Percentiles rank a stretch among this genome's conserved stretches.
These are phyloP conservation scores for Penicillium cosmopolitanum DNA, from an alignment of 495 filamentous ascomycete genomes.

Conservation along the genomic window DNA sequence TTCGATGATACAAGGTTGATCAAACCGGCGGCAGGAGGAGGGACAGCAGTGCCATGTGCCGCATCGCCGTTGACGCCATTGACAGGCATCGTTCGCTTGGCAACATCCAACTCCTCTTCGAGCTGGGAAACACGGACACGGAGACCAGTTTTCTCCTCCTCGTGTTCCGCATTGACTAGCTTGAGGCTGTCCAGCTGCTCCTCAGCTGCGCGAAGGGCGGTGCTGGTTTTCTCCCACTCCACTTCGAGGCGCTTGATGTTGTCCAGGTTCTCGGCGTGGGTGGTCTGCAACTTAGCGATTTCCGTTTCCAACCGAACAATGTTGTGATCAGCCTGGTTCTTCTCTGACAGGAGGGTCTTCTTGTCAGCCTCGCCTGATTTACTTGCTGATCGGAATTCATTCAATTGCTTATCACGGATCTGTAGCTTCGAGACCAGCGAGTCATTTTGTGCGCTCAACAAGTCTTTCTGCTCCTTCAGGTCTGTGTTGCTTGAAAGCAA, in stretches of 20 bases:
- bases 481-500: constrained; percentile 51
- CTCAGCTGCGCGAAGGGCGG: constrained; percentile 73
- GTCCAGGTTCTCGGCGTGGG: constrained; percentile 79
- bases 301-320: constrained; percentile 89
- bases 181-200: constrained; percentile 58
- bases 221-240: constrained; percentile 80
- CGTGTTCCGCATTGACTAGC: no score
- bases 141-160: constrained; percentile 38
- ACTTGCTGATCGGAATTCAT: constrained; percentile 90
- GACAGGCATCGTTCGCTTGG: constrained; percentile 66
- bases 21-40: constrained; percentile 68
- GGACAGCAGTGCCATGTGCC: constrained; percentile 63
- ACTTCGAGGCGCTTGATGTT: constrained; percentile 94
- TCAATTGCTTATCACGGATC: constrained; percentile 1
- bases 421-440: constrained; percentile 80
- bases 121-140: constrained; percentile 86
- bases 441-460: no score
- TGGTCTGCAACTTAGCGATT: constrained; percentile 87
- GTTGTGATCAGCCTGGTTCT: not conserved
- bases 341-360: constrained; percentile 93
- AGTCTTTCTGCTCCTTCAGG: constrained; percentile 90
- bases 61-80: constrained; percentile 65
- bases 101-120: constrained; percentile 89
- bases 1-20: constrained; percentile 97
- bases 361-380: constrained; percentile 87